Evolutionary conservation across 192 early-diverging fungal species (phyloP), one percentile per base, ranked within the genome.

Genomic region (Podila epigama): DNA sequence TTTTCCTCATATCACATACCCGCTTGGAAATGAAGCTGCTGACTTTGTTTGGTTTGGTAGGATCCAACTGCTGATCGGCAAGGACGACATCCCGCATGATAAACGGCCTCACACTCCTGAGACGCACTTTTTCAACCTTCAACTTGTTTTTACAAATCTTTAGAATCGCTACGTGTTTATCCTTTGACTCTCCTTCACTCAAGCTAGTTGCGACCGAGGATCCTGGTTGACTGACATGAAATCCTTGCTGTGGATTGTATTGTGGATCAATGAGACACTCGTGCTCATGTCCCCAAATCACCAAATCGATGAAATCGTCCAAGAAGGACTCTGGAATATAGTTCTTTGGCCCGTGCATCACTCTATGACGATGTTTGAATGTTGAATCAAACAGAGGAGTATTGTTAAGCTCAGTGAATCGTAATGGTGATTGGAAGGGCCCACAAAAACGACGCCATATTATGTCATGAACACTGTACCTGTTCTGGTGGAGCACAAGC

Each of bases 251-350:
- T 15, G 85, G 82, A 71, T 89, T 92, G 63, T 85, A 80, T 51
- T 86, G 86, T 1, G 93, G 92, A 40, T 94, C 90, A 15, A 97
- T 90, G 42, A 83, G 79, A 70, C 95, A 98, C 68, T 98, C 95
- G 81, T 98, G 97, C 82, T 98, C 97, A 69, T 98, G 97, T 6
- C 97, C 97, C 97, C 97, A 98, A 3, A 98, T 56, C 12, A 97
- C 83, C 18, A 98, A 65, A 55, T 98, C 82, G 33, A 98, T 71
- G 70, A 95, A 95, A 16, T 83, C 75, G 50, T 91, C 89, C 29
- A 98, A 69, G 64, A 92, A 95, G n/a, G 84, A 83, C 73, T 95
- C 94, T 1, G 95, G 95, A 32, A 98, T 94, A 75, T 94, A 92
- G 83, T 86, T 93, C 42, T 88, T 96, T 3, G 89, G 87, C 0